phyloP scores from a whole-genome alignment of 768 basidiomycete species.

The Punctularia strigosozonata region DNA sequence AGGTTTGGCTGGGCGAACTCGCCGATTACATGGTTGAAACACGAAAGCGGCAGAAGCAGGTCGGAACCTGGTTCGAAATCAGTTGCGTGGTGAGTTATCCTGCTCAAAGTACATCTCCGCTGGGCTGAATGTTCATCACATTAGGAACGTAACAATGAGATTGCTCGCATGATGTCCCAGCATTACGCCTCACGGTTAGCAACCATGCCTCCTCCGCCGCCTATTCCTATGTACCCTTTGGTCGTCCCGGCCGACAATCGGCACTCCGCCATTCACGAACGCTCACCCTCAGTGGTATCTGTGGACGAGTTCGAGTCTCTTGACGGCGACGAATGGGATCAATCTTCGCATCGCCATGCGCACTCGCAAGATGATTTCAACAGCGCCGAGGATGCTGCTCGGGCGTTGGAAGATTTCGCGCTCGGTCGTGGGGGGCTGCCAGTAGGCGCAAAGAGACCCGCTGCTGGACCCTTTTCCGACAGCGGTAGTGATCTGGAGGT shows the following conservation, averaged over 20 bases:
- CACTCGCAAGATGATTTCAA: no score
- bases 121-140: constrained; percentile 6
- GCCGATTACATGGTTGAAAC: constrained; percentile 61
- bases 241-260: no score
- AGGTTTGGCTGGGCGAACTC: constrained; percentile 64
- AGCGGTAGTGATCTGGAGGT: constrained; percentile 46
- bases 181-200: constrained; percentile 40
- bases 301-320: constrained; percentile 19
- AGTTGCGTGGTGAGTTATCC: constrained; percentile 42
- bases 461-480: constrained; percentile 39
- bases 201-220: constrained; percentile 30
- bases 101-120: neutral
- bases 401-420: constrained; percentile 38
- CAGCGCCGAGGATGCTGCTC: constrained; percentile 43
- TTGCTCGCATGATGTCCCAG: constrained; percentile 47
- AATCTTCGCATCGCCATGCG: no score
- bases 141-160: constrained; percentile 59
- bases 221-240: no score
- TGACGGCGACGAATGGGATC: no score
- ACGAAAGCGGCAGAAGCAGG: constrained; percentile 58
- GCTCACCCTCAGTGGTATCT: constrained; percentile 20
- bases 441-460: constrained; percentile 37
- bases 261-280: constrained; percentile 19
- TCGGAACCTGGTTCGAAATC: constrained; percentile 64
- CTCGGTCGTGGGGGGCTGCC: no score